phyloP scores from a whole-genome alignment of 2,329 filamentous ascomycete genomes.

The Mycosphaerella arachidis region DNA sequence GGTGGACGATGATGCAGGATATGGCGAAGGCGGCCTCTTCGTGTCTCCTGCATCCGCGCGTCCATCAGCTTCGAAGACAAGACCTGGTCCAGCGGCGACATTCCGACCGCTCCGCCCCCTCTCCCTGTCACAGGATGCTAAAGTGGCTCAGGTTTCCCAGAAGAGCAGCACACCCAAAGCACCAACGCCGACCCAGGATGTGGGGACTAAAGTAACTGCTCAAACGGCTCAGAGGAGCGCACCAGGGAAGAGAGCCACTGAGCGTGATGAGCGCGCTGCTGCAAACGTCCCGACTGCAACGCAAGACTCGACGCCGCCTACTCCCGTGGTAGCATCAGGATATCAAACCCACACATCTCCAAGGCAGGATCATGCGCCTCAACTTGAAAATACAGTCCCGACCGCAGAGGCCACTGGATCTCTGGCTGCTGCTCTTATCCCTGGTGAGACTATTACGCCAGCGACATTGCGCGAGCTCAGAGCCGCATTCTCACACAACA shows the following conservation, averaged over 20 bases:
- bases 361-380: not conserved
- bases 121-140: not conserved
- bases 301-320: not conserved
- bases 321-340: not conserved
- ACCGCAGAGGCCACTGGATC: not conserved
- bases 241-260: not conserved
- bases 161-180: not conserved
- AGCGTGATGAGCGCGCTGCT: not conserved
- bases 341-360: not conserved
- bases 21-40: not conserved
- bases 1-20: not conserved
- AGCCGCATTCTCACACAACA: not conserved
- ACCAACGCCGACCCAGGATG: not conserved
- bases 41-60: not conserved
- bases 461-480: not conserved
- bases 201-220: not conserved
- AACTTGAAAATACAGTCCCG: not conserved
- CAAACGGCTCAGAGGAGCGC: not conserved
- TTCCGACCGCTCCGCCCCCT: not conserved
- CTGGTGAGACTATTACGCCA: conserved; percentile 7
- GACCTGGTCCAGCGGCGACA: conserved; percentile 1
- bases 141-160: not conserved
- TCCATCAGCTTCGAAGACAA: not conserved
- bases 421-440: not conserved
- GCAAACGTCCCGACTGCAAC: not conserved